Percentiles rank a stretch among this genome's conserved stretches.
Evolutionary conservation across 192 early-diverging fungal species (phyloP).

Genomic region (Backusella macrospora): DNA sequence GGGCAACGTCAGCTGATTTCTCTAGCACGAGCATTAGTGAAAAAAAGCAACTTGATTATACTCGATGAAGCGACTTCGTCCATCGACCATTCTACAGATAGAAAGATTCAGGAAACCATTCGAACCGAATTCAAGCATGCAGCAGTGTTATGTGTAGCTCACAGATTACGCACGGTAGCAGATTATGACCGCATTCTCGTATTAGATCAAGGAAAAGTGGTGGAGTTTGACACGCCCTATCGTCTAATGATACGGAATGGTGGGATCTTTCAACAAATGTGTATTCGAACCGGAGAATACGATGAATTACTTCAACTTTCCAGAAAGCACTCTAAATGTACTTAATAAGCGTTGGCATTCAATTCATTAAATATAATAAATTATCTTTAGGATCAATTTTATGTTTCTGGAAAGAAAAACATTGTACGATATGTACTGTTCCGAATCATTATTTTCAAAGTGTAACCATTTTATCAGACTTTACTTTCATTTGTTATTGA

Average conservation of each 20-base stretch:
- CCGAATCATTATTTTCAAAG: background rate
- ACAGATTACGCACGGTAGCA: no score
- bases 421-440: background rate
- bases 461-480: background rate
- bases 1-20: slow-evolving; percentile 64
- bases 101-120: no score
- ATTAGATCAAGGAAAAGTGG: no score
- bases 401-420: background rate
- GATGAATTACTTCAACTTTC: background rate
- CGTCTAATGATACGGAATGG: background rate
- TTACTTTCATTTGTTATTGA: no score
- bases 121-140: no score
- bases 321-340: background rate
- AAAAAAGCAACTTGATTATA: slow-evolving; percentile 57
- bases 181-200: no score
- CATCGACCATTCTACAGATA: slow-evolving; percentile 17
- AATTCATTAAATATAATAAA: background rate
- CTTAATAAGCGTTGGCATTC: background rate
- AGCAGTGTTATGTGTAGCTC: no score
- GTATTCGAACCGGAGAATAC: background rate
- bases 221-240: no score
- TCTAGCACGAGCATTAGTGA: slow-evolving; percentile 62
- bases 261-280: background rate
- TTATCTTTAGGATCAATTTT: background rate
- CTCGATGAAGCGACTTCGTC: slow-evolving; percentile 70